phyloP scores from a whole-genome alignment of 140 eudicot genomes.

The Flaveria floridana region DNA sequence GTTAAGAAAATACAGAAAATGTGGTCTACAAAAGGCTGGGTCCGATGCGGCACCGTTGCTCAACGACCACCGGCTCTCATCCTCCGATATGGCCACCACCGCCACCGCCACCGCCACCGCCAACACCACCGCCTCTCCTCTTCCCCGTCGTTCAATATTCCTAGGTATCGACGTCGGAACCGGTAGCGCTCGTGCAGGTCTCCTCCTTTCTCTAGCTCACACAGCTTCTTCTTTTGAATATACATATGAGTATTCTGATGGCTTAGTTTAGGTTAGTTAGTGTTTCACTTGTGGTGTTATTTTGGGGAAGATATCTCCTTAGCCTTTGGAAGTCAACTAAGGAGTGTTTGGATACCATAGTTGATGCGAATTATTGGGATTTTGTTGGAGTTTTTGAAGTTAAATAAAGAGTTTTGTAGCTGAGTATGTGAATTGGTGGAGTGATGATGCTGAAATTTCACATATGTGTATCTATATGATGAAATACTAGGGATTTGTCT shows the following conservation, averaged over 20 bases:
- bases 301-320: not conserved
- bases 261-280: conserved; percentile 9
- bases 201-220: conserved; percentile 15
- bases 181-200: conserved; percentile 99
- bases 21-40: conserved; percentile 29
- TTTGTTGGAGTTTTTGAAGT: not conserved
- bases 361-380: not conserved
- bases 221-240: not conserved
- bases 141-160: conserved; percentile 46
- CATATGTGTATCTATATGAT: not conserved
- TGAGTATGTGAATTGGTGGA: conserved; percentile 4
- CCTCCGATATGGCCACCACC: conserved; percentile 32
- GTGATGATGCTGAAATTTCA: not conserved
- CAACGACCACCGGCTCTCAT: conserved; percentile 27
- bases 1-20: conserved; percentile 27
- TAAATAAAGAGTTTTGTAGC: not conserved
- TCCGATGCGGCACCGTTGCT: conserved; percentile 34
- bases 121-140: conserved; percentile 27
- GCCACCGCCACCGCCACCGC: conserved; percentile 28
- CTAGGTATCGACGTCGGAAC: conserved; percentile 99
- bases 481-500: not conserved
- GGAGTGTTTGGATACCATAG: not conserved
- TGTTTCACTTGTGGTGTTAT: conserved; percentile 14
- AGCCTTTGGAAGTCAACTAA: conserved; percentile 25
- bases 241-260: not conserved